A percentile compares a stretch with the other conserved stretches of the same genome.
phyloP scores from a whole-genome alignment of 2,329 filamentous ascomycete genomes.

The Aplosporella prunicola region DNA sequence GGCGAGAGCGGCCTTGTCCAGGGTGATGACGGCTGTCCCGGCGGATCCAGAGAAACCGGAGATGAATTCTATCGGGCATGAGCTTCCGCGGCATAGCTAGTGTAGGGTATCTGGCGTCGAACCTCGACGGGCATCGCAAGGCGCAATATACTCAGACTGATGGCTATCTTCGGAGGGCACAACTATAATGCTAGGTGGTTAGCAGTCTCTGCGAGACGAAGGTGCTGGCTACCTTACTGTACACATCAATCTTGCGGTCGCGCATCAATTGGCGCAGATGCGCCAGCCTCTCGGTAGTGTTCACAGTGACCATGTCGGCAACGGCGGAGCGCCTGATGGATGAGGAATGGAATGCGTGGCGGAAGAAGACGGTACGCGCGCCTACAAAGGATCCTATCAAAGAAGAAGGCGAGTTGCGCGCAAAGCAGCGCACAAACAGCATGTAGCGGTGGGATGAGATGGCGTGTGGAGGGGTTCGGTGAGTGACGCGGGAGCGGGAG shows the following conservation, averaged over 20 bases:
- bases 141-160: slow-evolving; percentile 94
- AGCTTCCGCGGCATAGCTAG: slow-evolving; percentile 11
- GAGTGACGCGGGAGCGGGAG: too few species aligned
- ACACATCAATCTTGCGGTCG: slow-evolving; percentile 77
- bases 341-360: slow-evolving; percentile 23
- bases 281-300: slow-evolving; percentile 67
- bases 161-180: slow-evolving; percentile 96
- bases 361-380: slow-evolving; percentile 12
- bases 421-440: slow-evolving; percentile 22
- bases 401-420: slow-evolving; percentile 20
- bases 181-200: slow-evolving; percentile 50
- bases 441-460: slow-evolving; percentile 14
- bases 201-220: slow-evolving; percentile 17
- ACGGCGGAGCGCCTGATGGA: slow-evolving; percentile 17
- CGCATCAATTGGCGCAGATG: slow-evolving; percentile 79
- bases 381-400: slow-evolving; percentile 18
- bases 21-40: slow-evolving; percentile 81
- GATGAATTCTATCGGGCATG: slow-evolving; percentile 56
- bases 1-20: slow-evolving; percentile 76
- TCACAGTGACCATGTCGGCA: slow-evolving; percentile 65
- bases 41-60: slow-evolving; percentile 92
- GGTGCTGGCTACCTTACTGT: slow-evolving; percentile 50
- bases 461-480: not conserved
- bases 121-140: slow-evolving; percentile 83
- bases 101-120: slow-evolving; percentile 14